A percentile compares a stretch with the other conserved stretches of the same genome.
Evolutionary conservation across 306 rosid species (phyloP).

Genomic region (Sphenostylis stenocarpa): DNA sequence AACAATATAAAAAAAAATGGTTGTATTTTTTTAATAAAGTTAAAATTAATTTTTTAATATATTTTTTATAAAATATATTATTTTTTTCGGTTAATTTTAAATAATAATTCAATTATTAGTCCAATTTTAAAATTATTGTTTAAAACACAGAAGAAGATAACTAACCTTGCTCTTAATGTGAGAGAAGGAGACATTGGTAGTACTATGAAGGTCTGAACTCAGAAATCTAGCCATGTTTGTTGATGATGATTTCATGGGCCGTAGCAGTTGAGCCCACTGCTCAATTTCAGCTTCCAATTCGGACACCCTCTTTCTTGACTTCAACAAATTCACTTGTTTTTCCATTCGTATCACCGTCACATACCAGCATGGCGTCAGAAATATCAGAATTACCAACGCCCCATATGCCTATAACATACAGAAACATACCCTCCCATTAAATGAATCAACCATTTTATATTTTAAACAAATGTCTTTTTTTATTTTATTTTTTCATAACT

Average conservation of each 20-base stretch:
- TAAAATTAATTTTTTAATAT: too few relatives aligned
- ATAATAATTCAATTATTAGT: too few relatives aligned
- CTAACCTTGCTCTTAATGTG: conserved; percentile 36
- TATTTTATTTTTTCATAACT: too few relatives aligned
- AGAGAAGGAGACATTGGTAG: conserved; percentile 27
- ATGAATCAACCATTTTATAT: too few relatives aligned
- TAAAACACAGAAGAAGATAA: too few relatives aligned
- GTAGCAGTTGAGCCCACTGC: background rate
- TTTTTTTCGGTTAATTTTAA: too few relatives aligned
- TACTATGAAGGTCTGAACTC: background rate
- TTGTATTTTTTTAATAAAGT: too few relatives aligned
- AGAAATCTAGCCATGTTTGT: conserved; percentile 31
- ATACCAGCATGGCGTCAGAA: conserved; percentile 39
- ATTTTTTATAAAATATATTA: too few relatives aligned
- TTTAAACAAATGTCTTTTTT: too few relatives aligned
- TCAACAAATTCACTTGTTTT: conserved; percentile 2
- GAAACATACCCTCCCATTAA: too few relatives aligned
- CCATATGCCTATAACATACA: conserved; percentile 36
- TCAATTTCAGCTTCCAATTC: conserved; percentile 30
- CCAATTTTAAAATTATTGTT: too few relatives aligned
- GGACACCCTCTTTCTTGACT: background rate
- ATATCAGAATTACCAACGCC: conserved; percentile 3
- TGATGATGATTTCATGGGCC: conserved; percentile 32
- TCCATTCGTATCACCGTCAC: conserved; percentile 1
- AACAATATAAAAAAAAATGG: too few relatives aligned